Base-by-base conservation (phyloP, 2,329 filamentous ascomycete species). In the Botrytis deweyae region DNA sequence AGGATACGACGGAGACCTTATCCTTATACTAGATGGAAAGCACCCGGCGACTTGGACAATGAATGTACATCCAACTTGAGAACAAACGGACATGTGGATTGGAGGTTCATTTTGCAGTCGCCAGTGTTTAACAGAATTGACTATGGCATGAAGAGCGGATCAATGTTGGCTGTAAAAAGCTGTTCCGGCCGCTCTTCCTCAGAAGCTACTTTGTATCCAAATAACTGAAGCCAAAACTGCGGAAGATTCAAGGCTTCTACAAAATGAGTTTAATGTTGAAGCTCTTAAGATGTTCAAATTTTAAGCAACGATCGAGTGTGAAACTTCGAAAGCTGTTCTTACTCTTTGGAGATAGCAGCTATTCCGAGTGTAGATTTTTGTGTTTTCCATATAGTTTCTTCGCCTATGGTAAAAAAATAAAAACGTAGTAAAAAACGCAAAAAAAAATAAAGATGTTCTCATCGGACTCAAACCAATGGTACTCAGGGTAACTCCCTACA, bases 401-500 rank as follows among this genome's bases (percentile, higher is more conserved):
- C 25, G 14, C 12, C 38, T 42, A 25, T 18, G 5, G 25, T 40
- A 25, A 64, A 44, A 4, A 42, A 9, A 64, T 12, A n/a, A 20
- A 63, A 64, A 9, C 3, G 14, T 64, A 29, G n/a, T n/a, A 44
- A 12, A 10, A 10, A 1, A 5, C 10, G 33, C 9, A 29, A 33
- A 68, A 29, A 29, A 29, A 68, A 36, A 0, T 33, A 25, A 40
- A 0, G 10, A 25, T 36, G 36, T 16, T 10, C 2, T 4, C 6
- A 29, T 16, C 36, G 63, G 29, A 22, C 55, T 68, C 65, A 42
- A 68, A 55, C 46, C 65, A 55, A 40, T 22, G 10, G 10, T 55
- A 68, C 65, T 68, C 46, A 55, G 46, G 65, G 65, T 55, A 55
- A 40, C 65, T 68, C 65, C 65, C 65, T 55, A 67, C 65, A 46